These are phyloP conservation scores for Amphichorda felina DNA, from an alignment of 2,329 filamentous ascomycete genomes.

Conservation along the genomic window DNA sequence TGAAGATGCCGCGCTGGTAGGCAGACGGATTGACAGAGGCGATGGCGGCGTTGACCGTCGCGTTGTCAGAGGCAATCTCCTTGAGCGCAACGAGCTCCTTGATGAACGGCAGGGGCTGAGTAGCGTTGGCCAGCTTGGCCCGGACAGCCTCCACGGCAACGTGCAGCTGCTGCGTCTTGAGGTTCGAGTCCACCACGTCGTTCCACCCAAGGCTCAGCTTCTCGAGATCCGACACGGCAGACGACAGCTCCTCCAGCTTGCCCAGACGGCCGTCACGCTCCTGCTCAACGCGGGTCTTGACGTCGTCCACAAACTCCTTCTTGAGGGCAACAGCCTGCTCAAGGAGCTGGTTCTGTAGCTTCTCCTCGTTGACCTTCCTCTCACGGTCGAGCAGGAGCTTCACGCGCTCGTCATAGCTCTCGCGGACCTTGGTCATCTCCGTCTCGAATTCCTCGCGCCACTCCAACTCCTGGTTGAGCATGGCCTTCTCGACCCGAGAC, in stretches of 20 bases:
- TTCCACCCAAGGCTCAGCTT: constrained; percentile 84
- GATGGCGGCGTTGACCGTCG: constrained; percentile 85
- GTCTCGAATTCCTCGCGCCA: constrained; percentile 81
- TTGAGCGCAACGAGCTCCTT: constrained; percentile 89
- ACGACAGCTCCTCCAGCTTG: constrained; percentile 70
- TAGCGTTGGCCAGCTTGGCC: constrained; percentile 63
- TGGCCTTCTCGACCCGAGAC: constrained; percentile 71
- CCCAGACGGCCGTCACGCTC: constrained; percentile 81
- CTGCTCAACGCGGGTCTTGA: constrained; percentile 71
- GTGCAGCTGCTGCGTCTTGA: constrained; percentile 91
- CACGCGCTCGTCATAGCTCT: constrained; percentile 70
- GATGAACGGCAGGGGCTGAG: constrained; percentile 71
- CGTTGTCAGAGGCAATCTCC: constrained; percentile 74
- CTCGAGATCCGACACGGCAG: constrained; percentile 72
- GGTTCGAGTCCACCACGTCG: constrained; percentile 76
- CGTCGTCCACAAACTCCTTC: constrained; percentile 67
- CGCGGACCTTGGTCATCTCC: constrained; percentile 70
- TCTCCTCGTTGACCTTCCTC: constrained; percentile 70
- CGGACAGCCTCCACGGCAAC: constrained; percentile 91
- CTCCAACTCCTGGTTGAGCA: constrained; percentile 66
- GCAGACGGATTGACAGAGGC: constrained; percentile 90
- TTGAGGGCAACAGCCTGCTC: constrained; percentile 87
- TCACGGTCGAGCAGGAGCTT: constrained; percentile 69
- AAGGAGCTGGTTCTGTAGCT: constrained; percentile 71
- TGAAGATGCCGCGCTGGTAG: constrained; percentile 85